Evolutionary conservation across 345 rosid species (phyloP), one percentile per base, ranked within the genome.

Genomic region (Gossypium stocksii): DNA sequence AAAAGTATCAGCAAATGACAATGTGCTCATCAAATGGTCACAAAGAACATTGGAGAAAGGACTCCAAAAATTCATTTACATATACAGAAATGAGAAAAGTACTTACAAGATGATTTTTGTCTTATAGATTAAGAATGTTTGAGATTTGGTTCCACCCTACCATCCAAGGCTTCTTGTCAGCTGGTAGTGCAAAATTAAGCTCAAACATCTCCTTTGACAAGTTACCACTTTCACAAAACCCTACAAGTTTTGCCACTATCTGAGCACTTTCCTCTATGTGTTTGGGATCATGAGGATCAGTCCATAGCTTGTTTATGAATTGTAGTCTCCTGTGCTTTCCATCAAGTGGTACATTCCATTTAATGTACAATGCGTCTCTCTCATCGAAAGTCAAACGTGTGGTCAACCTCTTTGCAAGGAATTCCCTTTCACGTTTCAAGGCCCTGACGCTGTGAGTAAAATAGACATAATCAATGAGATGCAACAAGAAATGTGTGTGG

Each of bases 121-220:
- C 76, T 90, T 83, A 95, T 25, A 90, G 72, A 78, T 95, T 82
- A 20, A 96, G 91, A 76, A 96, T 89, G 76, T 90, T 89, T 66
- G 98, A 90, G 74, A 96, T 88, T 66, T 77, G 94, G 83, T 96
- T 89, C 99, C 99, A 96, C 44, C 93, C 97, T 83, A 85, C 88
- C 52, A 86, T 83, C 99, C 99, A 93, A 1, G 94, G 86, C 76
- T 97, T 91, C 82, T 82, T 96, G 57, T 91, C 99, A 0, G 90
- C 67, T 56, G 99, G 98, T 49, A 90, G 79, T 0, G 92, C 95
- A 71, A 96, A 91, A 74, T 96, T 96, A 78, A 96, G 99, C 82
- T 96, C 98, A 77, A 96, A 96, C 99, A 96, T 96, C 87, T 93
- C 98, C 82, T 93, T 96, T 10, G 99, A 87, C 77, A 96, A 83